phyloP scores from a whole-genome alignment of 805 yeast genomes.

The Zygoascus flipseniorum region DNA sequence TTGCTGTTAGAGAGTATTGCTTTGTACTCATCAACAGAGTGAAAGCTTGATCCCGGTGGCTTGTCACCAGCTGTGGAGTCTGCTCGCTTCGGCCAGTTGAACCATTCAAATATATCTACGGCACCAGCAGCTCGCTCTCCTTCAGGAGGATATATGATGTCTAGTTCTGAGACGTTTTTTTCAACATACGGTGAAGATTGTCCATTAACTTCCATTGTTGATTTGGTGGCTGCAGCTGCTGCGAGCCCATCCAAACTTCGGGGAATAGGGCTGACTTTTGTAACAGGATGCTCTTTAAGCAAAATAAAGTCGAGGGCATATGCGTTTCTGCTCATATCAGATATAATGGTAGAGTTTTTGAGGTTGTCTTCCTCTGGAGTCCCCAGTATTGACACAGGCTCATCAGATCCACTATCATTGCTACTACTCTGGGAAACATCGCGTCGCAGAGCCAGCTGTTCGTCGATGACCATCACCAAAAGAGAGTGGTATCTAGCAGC shows the following conservation, averaged over 20 bases:
- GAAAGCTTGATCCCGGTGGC: neutral
- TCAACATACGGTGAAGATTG: neutral
- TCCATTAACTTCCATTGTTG: neutral
- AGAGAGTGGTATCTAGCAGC: conserved; percentile 19
- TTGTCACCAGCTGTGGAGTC: neutral
- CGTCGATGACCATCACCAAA: conserved; percentile 18
- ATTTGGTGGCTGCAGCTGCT: neutral
- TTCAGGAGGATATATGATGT: no score
- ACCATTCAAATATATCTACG: conserved; percentile 19
- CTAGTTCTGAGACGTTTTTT: neutral
- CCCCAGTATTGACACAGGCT: neutral
- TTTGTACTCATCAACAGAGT: conserved; percentile 13
- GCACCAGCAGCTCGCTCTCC: neutral
- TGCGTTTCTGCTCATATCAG: conserved; percentile 23
- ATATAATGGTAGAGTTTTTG: conserved; percentile 8
- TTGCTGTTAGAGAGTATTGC: conserved; percentile 20
- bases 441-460: conserved; percentile 15
- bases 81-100: conserved; percentile 20
- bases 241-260: neutral
- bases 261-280: neutral
- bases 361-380: neutral
- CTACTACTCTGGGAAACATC: conserved; percentile 1
- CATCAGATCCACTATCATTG: neutral
- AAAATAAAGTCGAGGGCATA: conserved; percentile 22
- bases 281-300: conserved; percentile 1